Conservation (phyloP, 345 rosid species). For the Pugionium cornutum region DNA sequence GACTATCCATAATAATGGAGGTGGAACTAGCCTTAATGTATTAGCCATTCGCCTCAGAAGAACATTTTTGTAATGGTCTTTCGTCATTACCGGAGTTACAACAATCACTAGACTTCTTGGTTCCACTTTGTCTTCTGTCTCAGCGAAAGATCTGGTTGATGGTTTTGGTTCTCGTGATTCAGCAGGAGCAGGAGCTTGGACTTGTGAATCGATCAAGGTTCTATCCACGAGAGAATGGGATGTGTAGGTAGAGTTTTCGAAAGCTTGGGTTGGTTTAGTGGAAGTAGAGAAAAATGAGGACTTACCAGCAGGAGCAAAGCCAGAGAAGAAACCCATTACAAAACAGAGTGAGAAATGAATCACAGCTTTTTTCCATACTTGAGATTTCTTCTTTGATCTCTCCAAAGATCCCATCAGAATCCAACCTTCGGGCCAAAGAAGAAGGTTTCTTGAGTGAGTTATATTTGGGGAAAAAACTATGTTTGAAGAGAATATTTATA, state of each 20-base stretch:
- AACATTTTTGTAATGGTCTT: slow-evolving; percentile 47
- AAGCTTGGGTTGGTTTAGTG: slow-evolving; percentile 27
- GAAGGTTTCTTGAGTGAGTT: slow-evolving; percentile 8
- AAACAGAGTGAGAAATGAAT: slow-evolving; percentile 81
- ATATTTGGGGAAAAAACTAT: slow-evolving; percentile 3
- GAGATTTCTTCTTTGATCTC: slow-evolving; percentile 81
- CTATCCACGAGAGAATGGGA: slow-evolving; percentile 27
- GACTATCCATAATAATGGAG: slow-evolving; percentile 82
- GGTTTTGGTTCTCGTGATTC: slow-evolving; percentile 32
- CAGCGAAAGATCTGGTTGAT: slow-evolving; percentile 25
- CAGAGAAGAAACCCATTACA: slow-evolving; percentile 84
- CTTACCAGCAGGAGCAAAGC: slow-evolving; percentile 81
- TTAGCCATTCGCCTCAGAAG: slow-evolving; percentile 67
- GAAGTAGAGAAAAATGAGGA: slow-evolving; percentile 44
- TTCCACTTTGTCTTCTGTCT: slow-evolving; percentile 20
- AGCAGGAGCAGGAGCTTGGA: slow-evolving; percentile 35
- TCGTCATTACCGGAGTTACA: slow-evolving; percentile 57
- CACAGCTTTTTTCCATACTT: slow-evolving; percentile 79
- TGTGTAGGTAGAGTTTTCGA: slow-evolving; percentile 31
- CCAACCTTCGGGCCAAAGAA: neutral
- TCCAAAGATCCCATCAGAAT: slow-evolving; percentile 54
- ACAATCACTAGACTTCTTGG: slow-evolving; percentile 59
- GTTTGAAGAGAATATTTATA: slow-evolving; percentile 32
- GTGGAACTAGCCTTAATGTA: slow-evolving; percentile 58
- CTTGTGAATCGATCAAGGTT: slow-evolving; percentile 38